Base-by-base conservation (phyloP, 2,329 filamentous ascomycete genomes). In the Penicillium sp. region DNA sequence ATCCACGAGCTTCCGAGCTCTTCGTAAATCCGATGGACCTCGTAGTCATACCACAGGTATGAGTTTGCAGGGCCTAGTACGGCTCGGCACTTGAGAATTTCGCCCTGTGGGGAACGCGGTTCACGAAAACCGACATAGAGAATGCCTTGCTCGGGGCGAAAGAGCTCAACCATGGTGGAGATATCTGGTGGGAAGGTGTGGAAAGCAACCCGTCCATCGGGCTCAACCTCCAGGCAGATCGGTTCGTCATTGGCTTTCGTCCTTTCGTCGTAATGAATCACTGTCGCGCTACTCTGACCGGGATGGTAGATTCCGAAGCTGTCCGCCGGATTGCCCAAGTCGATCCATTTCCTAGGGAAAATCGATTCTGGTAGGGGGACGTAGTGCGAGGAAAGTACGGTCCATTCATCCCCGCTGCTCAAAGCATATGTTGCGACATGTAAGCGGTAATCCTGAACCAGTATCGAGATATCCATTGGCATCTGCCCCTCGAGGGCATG, bases 281-380 rank as follows among this genome's bases (percentile, higher is more conserved):
- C 3, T 6, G 16, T 4, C 25, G 14, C 22, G 40, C 25, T 58
- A 42, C 33, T 51, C 48, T 63, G 58, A 14, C 52, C 55, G 19
- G 33, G 16, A 14, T 28, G 10, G 13, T 22, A 28, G 1, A 42
- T 3, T 7, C 16, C 10, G 53, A 45, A 8, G 57, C 45, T 5
- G 13, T 2, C 14, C 53, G 58, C 19, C 19, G 1, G 19, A 19
- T 19, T 19, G 19, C 19, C 19, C 19, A 22, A 22, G 19, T 22
- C 1, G 19, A 22, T 22, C 19, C 19, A 22, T 22, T 22, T 22
- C 19, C 19, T 22, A 22, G 19, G 19, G 19, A 22, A 22, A 22
- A 22, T 22, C 19, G 19, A 22, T 22, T 19, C 19, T 19, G 19
- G 19, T 1, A 22, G 19, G 19, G 19, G 19, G 1, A 22, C 19